Evolutionary conservation across 208 protist genomes (phyloP), one percentile per base, ranked within the genome.

Genomic region (Paratrypanosoma confusum): DNA sequence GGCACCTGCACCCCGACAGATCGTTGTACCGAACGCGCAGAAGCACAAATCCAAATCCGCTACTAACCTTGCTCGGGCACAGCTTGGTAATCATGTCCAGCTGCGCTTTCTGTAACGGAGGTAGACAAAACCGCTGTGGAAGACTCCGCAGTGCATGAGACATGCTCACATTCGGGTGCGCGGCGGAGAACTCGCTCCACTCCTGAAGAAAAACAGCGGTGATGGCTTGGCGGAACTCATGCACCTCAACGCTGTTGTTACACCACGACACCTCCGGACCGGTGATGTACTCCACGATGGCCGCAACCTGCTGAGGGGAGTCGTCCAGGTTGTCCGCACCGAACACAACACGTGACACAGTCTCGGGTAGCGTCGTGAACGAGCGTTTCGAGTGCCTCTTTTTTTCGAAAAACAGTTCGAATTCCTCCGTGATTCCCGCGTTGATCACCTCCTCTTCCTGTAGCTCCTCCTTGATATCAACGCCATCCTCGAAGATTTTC

Each of bases 11-110:
- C 2, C 71, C 70, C 2, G 57, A 52, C 1, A 65, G n/a, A 34
- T 80, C 64, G 1, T 72, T 40, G 26, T 77, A 80, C 57, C 68
- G 71, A 25, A 80, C 22, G 4, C 38, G 55, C 51, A 77, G 61
- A 2, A 54, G 36, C 7, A 80, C 34, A 5, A 35, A 42, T 8
- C 70, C 64, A 28, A 60, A 22, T 10, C 13, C 29, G 22, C 21
- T 28, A 18, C 38, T 35, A 4, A 46, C 38, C 60, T 62, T 40
- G 21, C 55, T 44, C 1, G 53, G 25, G 38, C 27, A 63, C 25
- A 60, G 11, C 1, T 50, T 49, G 0, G 51, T 58, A 2, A 77
- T 46, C 48, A 77, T 69, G 5, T 76, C 46, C 1, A 69, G 39
- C 26, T 80, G 63, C 3, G 56, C 60, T 16, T 59, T 56, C 29